A percentile compares a stretch with the other conserved stretches of the same genome.
Evolutionary conservation across 257 asterid species (phyloP).

Genomic region (Penstemon barbatus): DNA sequence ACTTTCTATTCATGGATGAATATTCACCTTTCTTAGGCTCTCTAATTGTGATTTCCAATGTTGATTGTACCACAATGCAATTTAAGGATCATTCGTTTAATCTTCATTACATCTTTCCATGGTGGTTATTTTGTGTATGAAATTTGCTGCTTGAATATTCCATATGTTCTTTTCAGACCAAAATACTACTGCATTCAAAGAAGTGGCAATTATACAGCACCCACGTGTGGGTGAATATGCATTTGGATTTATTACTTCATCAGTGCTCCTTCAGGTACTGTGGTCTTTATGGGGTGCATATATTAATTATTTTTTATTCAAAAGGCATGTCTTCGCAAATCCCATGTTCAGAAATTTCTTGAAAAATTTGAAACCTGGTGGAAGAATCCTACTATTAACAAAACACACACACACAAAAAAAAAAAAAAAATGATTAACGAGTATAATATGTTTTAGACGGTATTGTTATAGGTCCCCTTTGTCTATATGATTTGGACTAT

Average conservation of each 20-base stretch:
- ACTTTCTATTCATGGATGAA: background rate
- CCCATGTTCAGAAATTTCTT: background rate
- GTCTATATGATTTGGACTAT: no score
- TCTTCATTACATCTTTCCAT: background rate
- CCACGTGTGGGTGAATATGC: constrained; percentile 73
- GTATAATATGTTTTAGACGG: no score
- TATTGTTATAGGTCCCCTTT: no score
- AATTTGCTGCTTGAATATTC: constrained; percentile 24
- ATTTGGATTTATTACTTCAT: no score
- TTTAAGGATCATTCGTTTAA: background rate
- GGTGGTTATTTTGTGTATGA: background rate
- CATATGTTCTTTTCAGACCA: constrained; percentile 53
- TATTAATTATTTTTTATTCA: no score
- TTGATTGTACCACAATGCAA: background rate
- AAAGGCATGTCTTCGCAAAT: no score
- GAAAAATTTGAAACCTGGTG: constrained; percentile 8
- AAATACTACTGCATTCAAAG: constrained; percentile 84
- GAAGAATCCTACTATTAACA: background rate
- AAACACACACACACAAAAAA: no score
- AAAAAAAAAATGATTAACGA: no score
- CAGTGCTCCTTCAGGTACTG: constrained; percentile 63
- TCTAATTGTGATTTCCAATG: background rate
- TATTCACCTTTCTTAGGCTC: background rate
- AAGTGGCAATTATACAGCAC: constrained; percentile 83
- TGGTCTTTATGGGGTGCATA: background rate